Base-by-base conservation (phyloP, 768 basidiomycete genomes). In the Suillus alpinus region DNA sequence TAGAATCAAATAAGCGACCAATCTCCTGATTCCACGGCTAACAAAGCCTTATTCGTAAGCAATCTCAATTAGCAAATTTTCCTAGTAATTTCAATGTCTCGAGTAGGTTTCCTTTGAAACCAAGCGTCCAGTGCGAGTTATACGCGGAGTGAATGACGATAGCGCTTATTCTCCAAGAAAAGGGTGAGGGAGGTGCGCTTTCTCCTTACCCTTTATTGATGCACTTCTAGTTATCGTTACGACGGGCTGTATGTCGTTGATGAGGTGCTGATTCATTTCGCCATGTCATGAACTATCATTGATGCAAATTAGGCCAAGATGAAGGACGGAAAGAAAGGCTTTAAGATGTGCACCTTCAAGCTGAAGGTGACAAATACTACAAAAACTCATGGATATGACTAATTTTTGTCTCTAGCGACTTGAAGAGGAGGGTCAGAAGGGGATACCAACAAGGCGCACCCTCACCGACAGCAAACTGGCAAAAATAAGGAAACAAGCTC, bases 111-210 rank as follows among this genome's bases (percentile, higher is more conserved):
- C 78, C 4, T 57, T 1, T 20, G 0, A 58, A 18, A 76, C 68
- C 1, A 66, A 60, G 36, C 67, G 65, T 18, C 78, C 76, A 0
- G 76, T 80, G 0, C 73, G 78, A 46, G 78, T 79, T 12, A 47
- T 78, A 32, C 69, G 78, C n/a, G 78, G 78, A 26, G 65, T 26
- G 29, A 67, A 50, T 20, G 12, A 34, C 0, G 4, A n/a, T 1
- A 70, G 49, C 40, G 29, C 18, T 55, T 73, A 69, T 39, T 44
- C 74, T 4, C 72, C 72, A 0, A 0, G 20, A 1, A 12, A 20
- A 20, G 74, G 72, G 74, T 75, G 44, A 63, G 67, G 26, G 29
- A 44, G 26, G 0, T 18, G 10, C 6, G 16, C 13, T 34, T 20
- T 8, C 52, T 9, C 18, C 20, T 50, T 3, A 4, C 32, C 32